A percentile compares a stretch with the other conserved stretches of the same genome.
Conservation (phyloP, 2,329 filamentous ascomycete species). For the Knufia petricola region DNA sequence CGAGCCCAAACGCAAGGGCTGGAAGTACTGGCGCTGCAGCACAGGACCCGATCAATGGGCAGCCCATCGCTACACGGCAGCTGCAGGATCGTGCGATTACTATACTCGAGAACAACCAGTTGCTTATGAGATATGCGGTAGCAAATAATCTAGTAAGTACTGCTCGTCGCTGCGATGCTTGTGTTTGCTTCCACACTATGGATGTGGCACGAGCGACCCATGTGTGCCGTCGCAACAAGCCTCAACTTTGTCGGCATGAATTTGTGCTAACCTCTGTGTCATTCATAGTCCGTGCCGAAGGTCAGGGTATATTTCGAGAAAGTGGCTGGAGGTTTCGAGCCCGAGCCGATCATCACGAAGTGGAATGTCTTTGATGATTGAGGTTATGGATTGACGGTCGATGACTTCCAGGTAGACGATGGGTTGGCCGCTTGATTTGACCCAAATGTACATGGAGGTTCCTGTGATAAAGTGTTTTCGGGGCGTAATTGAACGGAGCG, state of each 20-base stretch:
- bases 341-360: constrained; percentile 18
- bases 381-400: background rate
- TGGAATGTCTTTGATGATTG: constrained; percentile 16
- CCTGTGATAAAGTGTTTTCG: too few species aligned
- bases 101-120: constrained; percentile 31
- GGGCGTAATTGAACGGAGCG: too few species aligned
- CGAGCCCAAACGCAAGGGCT: background rate
- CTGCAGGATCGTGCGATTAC: constrained; percentile 27
- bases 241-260: background rate
- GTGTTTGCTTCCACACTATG: background rate
- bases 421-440: too few species aligned
- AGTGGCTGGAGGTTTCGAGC: constrained; percentile 14
- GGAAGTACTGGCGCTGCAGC: background rate
- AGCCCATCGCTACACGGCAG: constrained; percentile 12
- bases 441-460: background rate
- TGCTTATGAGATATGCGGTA: constrained; percentile 33
- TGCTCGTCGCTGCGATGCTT: background rate
- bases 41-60: background rate
- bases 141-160: constrained; percentile 29
- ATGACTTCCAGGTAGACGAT: too few species aligned
- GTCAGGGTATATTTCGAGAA: constrained; percentile 21
- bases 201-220: background rate
- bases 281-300: constrained; percentile 17
- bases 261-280: background rate
- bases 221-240: background rate